phyloP scores from a whole-genome alignment of 176 grass and related monocot species.

The Leersia perrieri region DNA sequence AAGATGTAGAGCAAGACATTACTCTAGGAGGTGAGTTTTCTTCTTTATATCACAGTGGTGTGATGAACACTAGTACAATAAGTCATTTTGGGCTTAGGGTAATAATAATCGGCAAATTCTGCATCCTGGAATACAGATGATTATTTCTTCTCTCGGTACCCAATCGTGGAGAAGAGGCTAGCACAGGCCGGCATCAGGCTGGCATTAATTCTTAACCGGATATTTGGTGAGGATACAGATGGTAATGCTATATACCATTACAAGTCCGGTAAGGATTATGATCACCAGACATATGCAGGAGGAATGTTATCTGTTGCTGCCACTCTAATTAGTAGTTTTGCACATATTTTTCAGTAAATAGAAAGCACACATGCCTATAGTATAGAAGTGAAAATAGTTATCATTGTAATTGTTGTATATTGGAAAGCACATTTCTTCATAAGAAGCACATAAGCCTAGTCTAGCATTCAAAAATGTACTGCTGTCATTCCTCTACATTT shows the following conservation, averaged over 20 bases:
- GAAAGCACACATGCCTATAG: not conserved
- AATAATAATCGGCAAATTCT: not conserved
- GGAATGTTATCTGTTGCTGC: not conserved
- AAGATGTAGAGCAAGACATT: slow-evolving; percentile 72
- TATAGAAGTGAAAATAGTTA: not conserved
- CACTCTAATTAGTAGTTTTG: not conserved
- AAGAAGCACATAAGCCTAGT: not conserved
- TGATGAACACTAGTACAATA: not conserved
- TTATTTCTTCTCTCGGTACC: slow-evolving; percentile 84
- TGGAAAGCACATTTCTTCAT: not conserved
- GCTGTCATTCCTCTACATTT: not conserved
- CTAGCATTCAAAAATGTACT: not conserved
- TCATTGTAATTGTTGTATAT: not conserved
- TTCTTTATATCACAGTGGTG: not conserved
- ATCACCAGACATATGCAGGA: not conserved
- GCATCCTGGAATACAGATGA: slow-evolving; percentile 59
- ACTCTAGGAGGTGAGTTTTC: slow-evolving; percentile 59
- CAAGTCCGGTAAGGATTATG: slow-evolving; percentile 35
- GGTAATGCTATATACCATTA: slow-evolving; percentile 20
- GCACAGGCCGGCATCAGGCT: slow-evolving; percentile 83
- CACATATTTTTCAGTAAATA: not conserved
- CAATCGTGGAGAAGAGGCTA: slow-evolving; percentile 75
- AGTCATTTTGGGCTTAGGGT: not conserved
- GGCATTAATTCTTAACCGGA: slow-evolving; percentile 68
- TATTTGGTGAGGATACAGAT: slow-evolving; percentile 60